A percentile compares a stretch with the other conserved stretches of the same genome.
Evolutionary conservation across 2,329 filamentous ascomycete species (phyloP).

Genomic region (Fusarium buxicola): DNA sequence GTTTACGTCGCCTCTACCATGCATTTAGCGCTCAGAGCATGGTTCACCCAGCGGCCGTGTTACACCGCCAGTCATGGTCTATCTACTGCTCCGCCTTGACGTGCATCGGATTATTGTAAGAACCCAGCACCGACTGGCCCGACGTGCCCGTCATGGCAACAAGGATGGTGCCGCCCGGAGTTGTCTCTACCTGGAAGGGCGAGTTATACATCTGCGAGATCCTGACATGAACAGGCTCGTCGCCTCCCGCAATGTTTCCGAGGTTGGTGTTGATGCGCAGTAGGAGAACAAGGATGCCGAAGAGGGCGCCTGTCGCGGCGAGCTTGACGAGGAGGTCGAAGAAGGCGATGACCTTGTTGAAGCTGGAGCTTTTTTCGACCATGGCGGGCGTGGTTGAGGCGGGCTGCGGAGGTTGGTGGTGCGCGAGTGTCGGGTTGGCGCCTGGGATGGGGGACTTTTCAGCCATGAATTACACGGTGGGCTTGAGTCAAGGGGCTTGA

Average conservation of each 20-base stretch:
- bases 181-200: constrained; percentile 7
- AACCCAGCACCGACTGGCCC: no score
- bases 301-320: constrained; percentile 27
- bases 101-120: constrained; percentile 6
- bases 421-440: not conserved
- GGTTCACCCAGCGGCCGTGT: no score
- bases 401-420: not conserved
- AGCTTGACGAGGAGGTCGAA: constrained; percentile 34
- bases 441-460: constrained; percentile 11
- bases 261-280: constrained; percentile 19
- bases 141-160: constrained; percentile 14
- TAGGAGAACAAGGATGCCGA: constrained; percentile 33
- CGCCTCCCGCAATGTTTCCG: constrained; percentile 9
- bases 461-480: constrained; percentile 17
- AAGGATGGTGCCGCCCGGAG: constrained; percentile 5
- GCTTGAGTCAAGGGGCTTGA: not conserved
- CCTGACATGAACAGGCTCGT: not conserved
- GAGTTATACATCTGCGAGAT: not conserved
- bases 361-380: constrained; percentile 23
- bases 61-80: no score
- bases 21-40: not conserved
- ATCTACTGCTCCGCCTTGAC: constrained; percentile 21
- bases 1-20: not conserved
- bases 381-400: constrained; percentile 14
- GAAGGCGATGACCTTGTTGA: constrained; percentile 33